These are phyloP conservation scores for Neofusicoccum umdonicola DNA, from an alignment of 2,329 filamentous ascomycete genomes.

Conservation along the genomic window DNA sequence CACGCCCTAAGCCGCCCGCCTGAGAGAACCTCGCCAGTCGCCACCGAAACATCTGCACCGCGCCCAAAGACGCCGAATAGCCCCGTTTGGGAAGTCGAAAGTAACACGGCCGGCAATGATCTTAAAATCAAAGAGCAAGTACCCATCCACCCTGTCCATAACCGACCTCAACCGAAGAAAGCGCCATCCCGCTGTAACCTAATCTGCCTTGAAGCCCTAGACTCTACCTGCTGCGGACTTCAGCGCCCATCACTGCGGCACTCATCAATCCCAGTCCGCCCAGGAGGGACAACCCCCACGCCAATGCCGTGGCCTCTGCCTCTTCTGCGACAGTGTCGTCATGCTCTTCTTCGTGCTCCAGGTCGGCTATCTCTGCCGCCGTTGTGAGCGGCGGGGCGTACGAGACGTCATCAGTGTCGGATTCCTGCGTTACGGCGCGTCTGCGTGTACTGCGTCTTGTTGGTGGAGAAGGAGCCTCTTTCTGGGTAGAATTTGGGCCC, in stretches of 20 bases:
- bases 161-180: neutral
- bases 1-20: neutral
- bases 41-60: neutral
- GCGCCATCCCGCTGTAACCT: neutral
- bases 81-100: neutral
- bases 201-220: neutral
- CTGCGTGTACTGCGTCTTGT: constrained; percentile 21
- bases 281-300: constrained; percentile 32
- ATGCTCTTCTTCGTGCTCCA: constrained; percentile 25
- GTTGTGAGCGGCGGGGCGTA: constrained; percentile 6
- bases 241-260: constrained; percentile 34
- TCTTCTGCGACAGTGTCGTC: constrained; percentile 30
- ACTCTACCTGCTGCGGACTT: constrained; percentile 23
- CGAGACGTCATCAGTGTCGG: constrained; percentile 6
- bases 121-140: neutral
- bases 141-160: neutral
- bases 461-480: constrained; percentile 15
- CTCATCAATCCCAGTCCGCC: constrained; percentile 36
- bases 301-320: constrained; percentile 36
- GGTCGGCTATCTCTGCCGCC: neutral
- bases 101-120: neutral
- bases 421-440: constrained; percentile 15
- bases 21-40: neutral
- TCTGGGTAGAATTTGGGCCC: neutral
- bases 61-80: neutral